Evolutionary conservation across 2,329 filamentous ascomycete genomes (phyloP).

Genomic region (Fusarium xyrophilum): DNA sequence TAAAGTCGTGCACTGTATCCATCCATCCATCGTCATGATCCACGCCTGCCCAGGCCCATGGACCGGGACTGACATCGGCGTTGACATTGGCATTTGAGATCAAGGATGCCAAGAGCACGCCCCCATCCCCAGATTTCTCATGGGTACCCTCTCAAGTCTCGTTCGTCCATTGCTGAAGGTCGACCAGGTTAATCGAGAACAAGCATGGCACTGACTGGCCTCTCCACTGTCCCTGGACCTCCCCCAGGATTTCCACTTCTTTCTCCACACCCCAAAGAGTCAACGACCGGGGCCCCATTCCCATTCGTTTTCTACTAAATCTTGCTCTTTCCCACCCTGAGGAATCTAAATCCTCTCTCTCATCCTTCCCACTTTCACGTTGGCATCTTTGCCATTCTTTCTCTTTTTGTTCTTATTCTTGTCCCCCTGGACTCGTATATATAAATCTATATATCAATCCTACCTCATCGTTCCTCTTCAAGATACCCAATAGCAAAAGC

Average conservation of each 20-base stretch:
- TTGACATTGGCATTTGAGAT: not conserved
- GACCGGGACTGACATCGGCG: not conserved
- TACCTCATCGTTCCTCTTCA: not conserved
- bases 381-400: slow-evolving; percentile 6
- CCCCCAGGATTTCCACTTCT: slow-evolving; percentile 42
- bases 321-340: slow-evolving; percentile 32
- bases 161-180: not conserved
- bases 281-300: slow-evolving; percentile 18
- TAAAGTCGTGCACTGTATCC: slow-evolving; percentile 21
- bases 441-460: slow-evolving; percentile 12
- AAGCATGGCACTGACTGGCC: slow-evolving; percentile 30
- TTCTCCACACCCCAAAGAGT: slow-evolving; percentile 36
- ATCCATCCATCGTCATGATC: slow-evolving; percentile 25
- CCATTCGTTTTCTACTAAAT: slow-evolving; percentile 38
- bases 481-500: slow-evolving; percentile 21
- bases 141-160: not conserved
- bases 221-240: slow-evolving; percentile 35
- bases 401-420: not conserved
- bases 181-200: not conserved
- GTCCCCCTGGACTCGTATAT: not conserved
- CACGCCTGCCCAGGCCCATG: slow-evolving; percentile 6
- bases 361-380: slow-evolving; percentile 20
- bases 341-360: slow-evolving; percentile 17
- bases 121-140: slow-evolving; percentile 13
- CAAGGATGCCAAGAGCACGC: slow-evolving; percentile 18